These are phyloP conservation scores for Arachnomyces sp. DNA, from an alignment of 2,329 filamentous ascomycete genomes.

Conservation along the genomic window DNA sequence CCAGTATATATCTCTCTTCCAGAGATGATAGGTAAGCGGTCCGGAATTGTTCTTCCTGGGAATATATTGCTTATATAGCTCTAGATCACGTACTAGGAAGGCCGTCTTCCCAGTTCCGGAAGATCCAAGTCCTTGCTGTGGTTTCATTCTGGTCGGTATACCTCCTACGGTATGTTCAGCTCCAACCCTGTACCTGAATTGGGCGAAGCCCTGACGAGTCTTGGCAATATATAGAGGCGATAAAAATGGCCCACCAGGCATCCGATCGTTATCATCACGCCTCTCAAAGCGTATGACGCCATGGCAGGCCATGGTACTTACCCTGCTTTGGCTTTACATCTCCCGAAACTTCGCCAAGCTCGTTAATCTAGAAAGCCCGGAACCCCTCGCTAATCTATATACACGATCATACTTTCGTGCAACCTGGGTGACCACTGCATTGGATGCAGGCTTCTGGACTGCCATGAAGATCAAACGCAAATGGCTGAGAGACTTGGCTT, in stretches of 20 bases:
- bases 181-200: background rate
- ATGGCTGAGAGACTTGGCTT: constrained; percentile 73
- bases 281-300: constrained; percentile 65
- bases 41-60: background rate
- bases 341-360: constrained; percentile 90
- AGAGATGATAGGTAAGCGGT: constrained; percentile 26
- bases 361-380: constrained; percentile 80
- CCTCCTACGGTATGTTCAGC: constrained; percentile 55
- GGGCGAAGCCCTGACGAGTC: background rate
- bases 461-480: constrained; percentile 83
- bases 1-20: background rate
- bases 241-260: constrained; percentile 74
- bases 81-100: constrained; percentile 83
- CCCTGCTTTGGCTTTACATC: constrained; percentile 84
- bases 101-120: constrained; percentile 82
- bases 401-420: constrained; percentile 86
- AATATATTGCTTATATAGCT: background rate
- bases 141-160: constrained; percentile 87
- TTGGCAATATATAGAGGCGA: constrained; percentile 54
- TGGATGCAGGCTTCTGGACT: constrained; percentile 97
- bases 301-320: constrained; percentile 83
- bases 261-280: constrained; percentile 62
- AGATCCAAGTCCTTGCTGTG: constrained; percentile 85
- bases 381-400: constrained; percentile 91
- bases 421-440: constrained; percentile 89